Evolutionary conservation across 78 protist genomes (phyloP).

Genomic region (Trichosphaerium sp.): DNA sequence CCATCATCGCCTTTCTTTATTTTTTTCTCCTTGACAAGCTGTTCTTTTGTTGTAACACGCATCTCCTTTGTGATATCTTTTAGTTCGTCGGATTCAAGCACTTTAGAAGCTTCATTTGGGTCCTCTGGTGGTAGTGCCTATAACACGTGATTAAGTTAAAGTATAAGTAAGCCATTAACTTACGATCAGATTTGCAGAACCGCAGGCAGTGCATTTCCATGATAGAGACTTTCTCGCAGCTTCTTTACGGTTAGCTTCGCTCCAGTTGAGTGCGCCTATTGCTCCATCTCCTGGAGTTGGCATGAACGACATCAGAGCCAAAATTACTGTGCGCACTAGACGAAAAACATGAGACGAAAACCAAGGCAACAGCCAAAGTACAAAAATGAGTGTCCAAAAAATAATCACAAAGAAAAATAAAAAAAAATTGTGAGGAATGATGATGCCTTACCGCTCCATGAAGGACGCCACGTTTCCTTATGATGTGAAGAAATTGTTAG

Average conservation of each 20-base stretch:
- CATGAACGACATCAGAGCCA: conserved; percentile 75
- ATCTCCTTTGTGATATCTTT: too few species aligned
- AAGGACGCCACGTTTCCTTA: conserved; percentile 90
- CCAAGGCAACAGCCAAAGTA: background rate
- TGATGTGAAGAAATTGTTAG: conserved; percentile 74
- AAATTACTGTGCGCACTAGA: conserved; percentile 59
- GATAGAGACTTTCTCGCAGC: conserved; percentile 34
- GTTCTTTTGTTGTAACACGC: too few species aligned
- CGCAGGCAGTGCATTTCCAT: conserved; percentile 48
- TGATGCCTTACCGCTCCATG: conserved; percentile 70
- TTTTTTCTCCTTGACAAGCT: too few species aligned
- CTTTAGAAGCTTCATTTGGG: too few species aligned
- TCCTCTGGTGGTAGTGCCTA: too few species aligned
- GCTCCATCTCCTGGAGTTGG: conserved; percentile 73
- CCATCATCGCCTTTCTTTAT: too few species aligned
- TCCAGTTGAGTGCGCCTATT: conserved; percentile 73
- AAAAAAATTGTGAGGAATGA: background rate
- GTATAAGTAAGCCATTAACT: too few species aligned
- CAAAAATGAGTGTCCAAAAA: background rate
- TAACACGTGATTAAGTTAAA: too few species aligned
- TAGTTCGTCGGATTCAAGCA: too few species aligned
- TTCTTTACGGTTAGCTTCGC: conserved; percentile 30
- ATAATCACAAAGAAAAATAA: background rate
- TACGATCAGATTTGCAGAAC: conserved; percentile 20
- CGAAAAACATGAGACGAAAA: background rate